Evolutionary conservation across 305 asterid genomes (phyloP), one percentile per base, ranked within the genome.

Genomic region (Solanum hybrid): DNA sequence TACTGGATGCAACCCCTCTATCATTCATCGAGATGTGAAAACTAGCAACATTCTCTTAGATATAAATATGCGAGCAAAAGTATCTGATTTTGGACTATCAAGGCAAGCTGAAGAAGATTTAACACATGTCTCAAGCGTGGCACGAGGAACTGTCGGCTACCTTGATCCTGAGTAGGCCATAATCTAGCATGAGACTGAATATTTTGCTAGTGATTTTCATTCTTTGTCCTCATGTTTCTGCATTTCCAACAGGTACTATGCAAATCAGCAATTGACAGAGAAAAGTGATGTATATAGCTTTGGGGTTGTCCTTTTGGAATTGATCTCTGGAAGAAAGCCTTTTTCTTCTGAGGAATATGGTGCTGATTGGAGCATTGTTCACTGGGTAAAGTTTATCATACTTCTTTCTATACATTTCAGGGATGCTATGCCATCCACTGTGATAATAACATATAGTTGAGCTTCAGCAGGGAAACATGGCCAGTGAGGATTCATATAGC

Each of bases 291-390:
- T 97, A 29, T 97, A 97, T 87, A 96, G 99, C 87, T 96, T 96
- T 20, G 99, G 99, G 31, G 98, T 97, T 31, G 99, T 97, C 91
- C 97, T 97, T 57, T 91, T 97, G 90, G 99, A 96, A 91, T 97
- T 97, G 45, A 93, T 97, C 89, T 96, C 99, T 1, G 99, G 99
- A 61, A 94, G 98, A 91, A 97, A 95, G 92, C 99, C 99, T 4
- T 95, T 96, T 79, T 97, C 97, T 10, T 77, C 92, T 12, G 99
- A 96, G 93, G 98, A 96, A 91, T 95, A 95, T 78, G 99, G 98
- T 82, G 92, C 95, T 68, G 99, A 96, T n/a, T 97, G 99, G 99
- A 95, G 98, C 97, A 96, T 97, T 85, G 98, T 97, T 91, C 99
- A 97, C 90, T 97, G 99, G 99, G 99, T 97, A 97, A 89, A 92